These are phyloP conservation scores for Flaveria sonorensis DNA, from an alignment of 129 eudicot species.

Conservation along the genomic window DNA sequence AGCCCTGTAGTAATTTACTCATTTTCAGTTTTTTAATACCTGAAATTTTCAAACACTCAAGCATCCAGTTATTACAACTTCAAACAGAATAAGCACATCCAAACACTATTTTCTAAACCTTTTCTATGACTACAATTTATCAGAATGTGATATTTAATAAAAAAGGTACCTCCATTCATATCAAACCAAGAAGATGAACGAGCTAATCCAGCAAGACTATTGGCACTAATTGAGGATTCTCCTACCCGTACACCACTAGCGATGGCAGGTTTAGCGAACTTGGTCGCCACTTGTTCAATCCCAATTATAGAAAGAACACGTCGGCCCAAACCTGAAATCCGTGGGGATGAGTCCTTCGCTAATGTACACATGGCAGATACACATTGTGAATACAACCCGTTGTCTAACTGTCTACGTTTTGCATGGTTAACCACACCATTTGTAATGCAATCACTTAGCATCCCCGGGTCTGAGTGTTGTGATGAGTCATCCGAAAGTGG, in stretches of 20 bases:
- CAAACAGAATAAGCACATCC: not conserved
- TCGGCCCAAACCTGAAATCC: constrained; percentile 74
- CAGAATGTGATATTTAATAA: constrained; percentile 6
- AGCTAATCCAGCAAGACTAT: constrained; percentile 74
- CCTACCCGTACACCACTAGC: constrained; percentile 44
- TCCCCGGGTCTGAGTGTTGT: constrained; percentile 87
- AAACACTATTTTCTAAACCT: not conserved
- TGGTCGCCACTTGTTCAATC: constrained; percentile 86
- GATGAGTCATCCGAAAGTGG: constrained; percentile 95
- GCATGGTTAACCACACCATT: constrained; percentile 67
- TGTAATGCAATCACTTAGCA: constrained; percentile 51
- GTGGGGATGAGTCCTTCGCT: constrained; percentile 94
- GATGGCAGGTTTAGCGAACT: constrained; percentile 48
- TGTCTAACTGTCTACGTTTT: constrained; percentile 72
- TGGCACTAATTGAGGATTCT: constrained; percentile 49
- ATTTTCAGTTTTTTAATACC: not conserved
- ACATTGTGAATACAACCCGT: constrained; percentile 79
- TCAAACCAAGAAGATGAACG: constrained; percentile 98
- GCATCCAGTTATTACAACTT: not conserved
- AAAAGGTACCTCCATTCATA: constrained; percentile 76
- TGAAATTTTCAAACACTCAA: not conserved
- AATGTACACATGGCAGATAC: constrained; percentile 84
- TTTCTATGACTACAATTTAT: not conserved
- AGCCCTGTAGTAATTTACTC: not conserved
- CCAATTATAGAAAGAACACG: constrained; percentile 84